These are phyloP conservation scores for Salix arbutifolia DNA, from an alignment of 345 rosid genomes.

Conservation along the genomic window DNA sequence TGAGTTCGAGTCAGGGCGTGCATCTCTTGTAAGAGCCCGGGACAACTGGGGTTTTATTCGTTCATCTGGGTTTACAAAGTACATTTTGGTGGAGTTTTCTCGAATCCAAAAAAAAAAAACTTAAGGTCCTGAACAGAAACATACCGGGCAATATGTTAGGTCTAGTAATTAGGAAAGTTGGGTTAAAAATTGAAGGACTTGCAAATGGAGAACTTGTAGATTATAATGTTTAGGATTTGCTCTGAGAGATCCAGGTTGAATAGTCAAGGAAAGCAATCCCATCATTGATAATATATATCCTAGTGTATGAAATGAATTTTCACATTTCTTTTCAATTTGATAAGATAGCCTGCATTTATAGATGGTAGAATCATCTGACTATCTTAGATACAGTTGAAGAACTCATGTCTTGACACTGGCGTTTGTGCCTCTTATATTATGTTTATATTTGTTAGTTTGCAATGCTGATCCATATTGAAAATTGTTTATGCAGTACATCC, in stretches of 20 bases:
- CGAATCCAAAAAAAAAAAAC: no score
- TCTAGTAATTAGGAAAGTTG: background rate
- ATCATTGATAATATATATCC: background rate
- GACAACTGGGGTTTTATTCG: no score
- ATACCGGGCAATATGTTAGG: background rate
- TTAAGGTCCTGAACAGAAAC: background rate
- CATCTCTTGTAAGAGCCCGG: no score
- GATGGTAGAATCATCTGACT: background rate
- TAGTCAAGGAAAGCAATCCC: background rate
- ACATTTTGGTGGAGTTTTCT: no score
- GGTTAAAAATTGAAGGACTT: no score
- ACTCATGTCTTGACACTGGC: background rate
- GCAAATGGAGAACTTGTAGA: background rate
- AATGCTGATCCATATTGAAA: background rate
- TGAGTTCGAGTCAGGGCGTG: no score
- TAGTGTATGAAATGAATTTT: background rate
- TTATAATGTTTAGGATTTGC: background rate
- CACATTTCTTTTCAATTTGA: background rate
- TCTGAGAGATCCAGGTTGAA: no score
- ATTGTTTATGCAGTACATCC: slow-evolving; percentile 66
- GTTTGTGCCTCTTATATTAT: background rate
- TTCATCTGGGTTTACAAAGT: no score
- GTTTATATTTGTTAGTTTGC: background rate
- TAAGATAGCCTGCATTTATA: background rate
- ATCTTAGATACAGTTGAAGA: background rate